These are phyloP conservation scores for Dittrichia graveolens DNA, from an alignment of 129 eudicot genomes.

Conservation along the genomic window DNA sequence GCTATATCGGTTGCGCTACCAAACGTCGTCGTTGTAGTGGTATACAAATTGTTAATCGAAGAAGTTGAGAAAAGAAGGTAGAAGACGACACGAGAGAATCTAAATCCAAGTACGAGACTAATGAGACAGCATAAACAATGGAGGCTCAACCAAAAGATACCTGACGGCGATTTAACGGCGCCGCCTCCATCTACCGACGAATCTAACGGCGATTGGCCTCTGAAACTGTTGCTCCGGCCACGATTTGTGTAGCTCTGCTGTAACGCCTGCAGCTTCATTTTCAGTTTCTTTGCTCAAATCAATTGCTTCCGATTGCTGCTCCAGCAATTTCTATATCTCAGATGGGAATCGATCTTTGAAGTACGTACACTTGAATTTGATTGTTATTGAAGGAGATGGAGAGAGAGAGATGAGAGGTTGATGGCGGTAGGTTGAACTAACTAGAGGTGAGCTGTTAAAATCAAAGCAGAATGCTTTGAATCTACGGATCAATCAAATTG, in stretches of 20 bases:
- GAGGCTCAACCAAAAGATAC: slow-evolving; percentile 66
- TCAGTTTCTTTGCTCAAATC: slow-evolving; percentile 10
- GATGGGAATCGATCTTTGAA: slow-evolving; percentile 9
- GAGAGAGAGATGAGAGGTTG: slow-evolving; percentile 33
- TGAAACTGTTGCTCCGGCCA: slow-evolving; percentile 72
- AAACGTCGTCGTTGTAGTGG: slow-evolving; percentile 44
- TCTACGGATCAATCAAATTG: slow-evolving; percentile 28
- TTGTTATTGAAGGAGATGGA: slow-evolving; percentile 5
- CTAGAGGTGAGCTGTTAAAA: slow-evolving; percentile 31
- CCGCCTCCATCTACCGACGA: slow-evolving; percentile 44
- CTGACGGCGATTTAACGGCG: slow-evolving; percentile 61
- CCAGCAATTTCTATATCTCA: background rate
- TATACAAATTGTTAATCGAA: slow-evolving; percentile 36
- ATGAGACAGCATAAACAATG: slow-evolving; percentile 83
- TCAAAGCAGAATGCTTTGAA: slow-evolving; percentile 38
- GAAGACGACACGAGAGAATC: slow-evolving; percentile 82
- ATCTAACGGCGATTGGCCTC: slow-evolving; percentile 57
- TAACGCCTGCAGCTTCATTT: slow-evolving; percentile 79
- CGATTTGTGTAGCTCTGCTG: slow-evolving; percentile 69
- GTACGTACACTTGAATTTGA: slow-evolving; percentile 25
- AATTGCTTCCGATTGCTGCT: slow-evolving; percentile 11
- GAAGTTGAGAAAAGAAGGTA: slow-evolving; percentile 63
- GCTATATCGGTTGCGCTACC: slow-evolving; percentile 37
- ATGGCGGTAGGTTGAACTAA: slow-evolving; percentile 48
- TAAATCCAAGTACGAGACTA: slow-evolving; percentile 88